Evolutionary conservation across 495 filamentous ascomycete genomes (phyloP), one percentile per base, ranked within the genome.

Genomic region (Tuber microsphaerosporum): DNA sequence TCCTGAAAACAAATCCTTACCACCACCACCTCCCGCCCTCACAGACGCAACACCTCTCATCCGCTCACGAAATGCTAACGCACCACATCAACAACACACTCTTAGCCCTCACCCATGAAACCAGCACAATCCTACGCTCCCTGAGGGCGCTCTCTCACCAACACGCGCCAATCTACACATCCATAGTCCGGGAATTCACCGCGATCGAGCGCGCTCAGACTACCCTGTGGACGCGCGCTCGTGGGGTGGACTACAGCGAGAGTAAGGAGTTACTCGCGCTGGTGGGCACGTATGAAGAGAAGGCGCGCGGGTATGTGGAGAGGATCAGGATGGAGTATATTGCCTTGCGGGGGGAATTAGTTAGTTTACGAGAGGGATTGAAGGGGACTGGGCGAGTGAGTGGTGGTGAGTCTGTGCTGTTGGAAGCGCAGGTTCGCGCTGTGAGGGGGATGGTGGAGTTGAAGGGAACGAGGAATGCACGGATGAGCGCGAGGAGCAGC

Each of bases 161-260:
- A 61, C 82, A 82, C 75, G 73, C 76, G 17, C 81, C 81, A 16
- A 83, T 83, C 61, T 82, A 81, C 42, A 75, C 79, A 1, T 81
- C 81, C 51, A 83, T 83, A 26, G 76, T 83, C 71, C 81, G 79
- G 37, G 81, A 83, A 72, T 83, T 83, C 69, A 75, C 80, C 56
- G 74, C 71, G 56, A 77, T 83, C 43, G 75, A 82, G 31, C 77
- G 69, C 22, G 81, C 69, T 37, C 79, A 79, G 72, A 75, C 45
- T 41, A 74, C 77, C 16, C 73, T 76, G 34, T 83, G 81, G 81
- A 44, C 76, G 9, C 75, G 73, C 19, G 69, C 65, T 20, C 73
- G 77, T 17, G 78, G 72, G 39, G 45, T 51, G 39, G 82, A 75
- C 68, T 81, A 81, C 42, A 71, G 78, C 45, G 79, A 83, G 22